Evolutionary conservation across 1,284 basidiomycete genomes (phyloP).

Genomic region (Marasmius tenuissimus): DNA sequence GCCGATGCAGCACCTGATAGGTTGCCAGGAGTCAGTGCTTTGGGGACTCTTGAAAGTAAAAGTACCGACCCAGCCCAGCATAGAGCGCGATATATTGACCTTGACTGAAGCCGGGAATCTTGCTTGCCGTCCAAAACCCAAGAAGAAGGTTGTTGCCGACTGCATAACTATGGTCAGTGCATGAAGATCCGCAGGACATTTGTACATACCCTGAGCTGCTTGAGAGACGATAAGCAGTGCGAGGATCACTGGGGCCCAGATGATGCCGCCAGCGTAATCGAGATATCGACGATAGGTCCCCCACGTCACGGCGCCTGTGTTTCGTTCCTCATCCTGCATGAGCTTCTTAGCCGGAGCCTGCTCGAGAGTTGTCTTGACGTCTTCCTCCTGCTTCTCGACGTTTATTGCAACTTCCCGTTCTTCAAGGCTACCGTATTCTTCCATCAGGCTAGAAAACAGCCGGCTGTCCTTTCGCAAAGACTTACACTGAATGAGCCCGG

Average conservation of each 20-base stretch:
- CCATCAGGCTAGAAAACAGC: conserved; percentile 60
- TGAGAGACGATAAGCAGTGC: conserved; percentile 35
- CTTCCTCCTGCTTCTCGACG: background rate
- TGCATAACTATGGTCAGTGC: conserved; percentile 15
- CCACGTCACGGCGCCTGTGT: conserved; percentile 51
- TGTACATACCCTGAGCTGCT: conserved; percentile 34
- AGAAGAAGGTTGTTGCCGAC: conserved; percentile 47
- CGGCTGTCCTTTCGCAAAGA: conserved; percentile 52
- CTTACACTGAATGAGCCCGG: conserved; percentile 23
- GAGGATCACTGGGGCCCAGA: conserved; percentile 46
- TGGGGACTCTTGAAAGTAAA: background rate
- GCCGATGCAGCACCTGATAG: conserved; percentile 43
- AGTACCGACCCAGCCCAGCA: conserved; percentile 49
- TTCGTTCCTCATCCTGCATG: conserved; percentile 58
- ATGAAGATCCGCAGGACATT: background rate
- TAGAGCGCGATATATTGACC: conserved; percentile 74
- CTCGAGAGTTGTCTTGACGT: background rate
- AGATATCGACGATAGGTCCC: conserved; percentile 57
- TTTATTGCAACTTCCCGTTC: conserved; percentile 19
- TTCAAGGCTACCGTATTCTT: conserved; percentile 56
- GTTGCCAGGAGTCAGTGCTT: background rate
- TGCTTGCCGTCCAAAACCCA: conserved; percentile 47
- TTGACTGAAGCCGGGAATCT: conserved; percentile 47
- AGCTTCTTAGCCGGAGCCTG: conserved; percentile 30
- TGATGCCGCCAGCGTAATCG: conserved; percentile 46